Evolutionary conservation across 129 eudicot genomes (phyloP).

Genomic region (Kitagawia praeruptora): DNA sequence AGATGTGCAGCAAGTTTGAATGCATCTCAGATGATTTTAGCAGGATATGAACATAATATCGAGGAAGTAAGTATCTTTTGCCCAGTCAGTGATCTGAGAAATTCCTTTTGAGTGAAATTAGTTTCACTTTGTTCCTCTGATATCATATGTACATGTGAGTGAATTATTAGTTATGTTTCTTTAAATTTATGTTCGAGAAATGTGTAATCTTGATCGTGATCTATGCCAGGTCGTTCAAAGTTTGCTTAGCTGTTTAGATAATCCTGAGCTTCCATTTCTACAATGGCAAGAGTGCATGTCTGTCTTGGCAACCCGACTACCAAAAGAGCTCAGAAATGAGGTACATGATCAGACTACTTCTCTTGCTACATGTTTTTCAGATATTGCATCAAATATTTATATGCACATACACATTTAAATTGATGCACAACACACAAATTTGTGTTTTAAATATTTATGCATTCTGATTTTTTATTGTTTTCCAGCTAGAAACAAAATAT

Average conservation of each 20-base stretch:
- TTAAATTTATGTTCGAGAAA: background rate
- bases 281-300: slow-evolving; percentile 99
- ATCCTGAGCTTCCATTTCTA: slow-evolving; percentile 94
- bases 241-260: slow-evolving; percentile 86
- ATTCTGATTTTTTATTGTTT: background rate
- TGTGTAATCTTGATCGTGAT: background rate
- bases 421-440: background rate
- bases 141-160: background rate
- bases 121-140: background rate
- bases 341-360: slow-evolving; percentile 22
- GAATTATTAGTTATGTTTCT: background rate
- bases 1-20: slow-evolving; percentile 90
- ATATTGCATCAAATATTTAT: background rate
- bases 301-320: slow-evolving; percentile 85
- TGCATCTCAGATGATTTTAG: slow-evolving; percentile 96
- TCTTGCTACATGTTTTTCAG: slow-evolving; percentile 1
- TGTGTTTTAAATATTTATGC: background rate
- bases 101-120: background rate
- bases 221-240: slow-evolving; percentile 72
- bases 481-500: slow-evolving; percentile 75
- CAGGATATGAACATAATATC: slow-evolving; percentile 92
- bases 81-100: background rate
- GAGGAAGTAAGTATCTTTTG: slow-evolving; percentile 60
- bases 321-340: slow-evolving; percentile 72
- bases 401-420: background rate